Evolutionary conservation across 176 grass and related monocot species (phyloP).

Genomic region (Pontederia crassipes): DNA sequence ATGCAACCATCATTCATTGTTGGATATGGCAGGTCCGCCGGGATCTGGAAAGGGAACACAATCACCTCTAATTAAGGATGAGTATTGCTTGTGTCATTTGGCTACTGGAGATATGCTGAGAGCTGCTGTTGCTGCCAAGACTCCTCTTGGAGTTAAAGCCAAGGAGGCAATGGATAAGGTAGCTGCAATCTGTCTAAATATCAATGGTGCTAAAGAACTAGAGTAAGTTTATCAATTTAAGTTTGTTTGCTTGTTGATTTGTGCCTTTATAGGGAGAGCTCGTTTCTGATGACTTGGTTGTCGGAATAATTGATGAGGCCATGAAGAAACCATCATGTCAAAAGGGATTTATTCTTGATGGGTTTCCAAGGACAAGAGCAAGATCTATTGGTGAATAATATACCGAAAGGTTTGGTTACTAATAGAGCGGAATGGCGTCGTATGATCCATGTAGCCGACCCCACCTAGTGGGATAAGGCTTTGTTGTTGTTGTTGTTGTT

Average conservation of each 20-base stretch:
- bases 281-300: slow-evolving; percentile 91
- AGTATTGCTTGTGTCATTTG: slow-evolving; percentile 91
- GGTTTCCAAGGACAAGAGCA: slow-evolving; percentile 95
- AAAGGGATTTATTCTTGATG: slow-evolving; percentile 99
- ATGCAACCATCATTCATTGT: background rate
- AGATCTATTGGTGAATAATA: no score
- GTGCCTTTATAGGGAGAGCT: slow-evolving; percentile 62
- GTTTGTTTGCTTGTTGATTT: slow-evolving; percentile 5
- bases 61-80: slow-evolving; percentile 96
- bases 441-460: no score
- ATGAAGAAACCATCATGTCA: slow-evolving; percentile 94
- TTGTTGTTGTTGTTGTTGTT: no score
- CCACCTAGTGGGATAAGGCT: no score
- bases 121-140: slow-evolving; percentile 87
- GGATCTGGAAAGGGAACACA: slow-evolving; percentile 96
- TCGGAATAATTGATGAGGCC: slow-evolving; percentile 96
- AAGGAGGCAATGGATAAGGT: slow-evolving; percentile 93
- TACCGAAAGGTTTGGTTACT: no score
- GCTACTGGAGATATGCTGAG: slow-evolving; percentile 98
- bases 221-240: slow-evolving; percentile 8
- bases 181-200: slow-evolving; percentile 1
- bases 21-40: slow-evolving; percentile 57
- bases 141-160: slow-evolving; percentile 85
- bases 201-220: background rate
- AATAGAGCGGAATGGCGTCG: no score